Evolutionary conservation across 345 rosid genomes (phyloP).

Genomic region (Rhodamnia argentea): DNA sequence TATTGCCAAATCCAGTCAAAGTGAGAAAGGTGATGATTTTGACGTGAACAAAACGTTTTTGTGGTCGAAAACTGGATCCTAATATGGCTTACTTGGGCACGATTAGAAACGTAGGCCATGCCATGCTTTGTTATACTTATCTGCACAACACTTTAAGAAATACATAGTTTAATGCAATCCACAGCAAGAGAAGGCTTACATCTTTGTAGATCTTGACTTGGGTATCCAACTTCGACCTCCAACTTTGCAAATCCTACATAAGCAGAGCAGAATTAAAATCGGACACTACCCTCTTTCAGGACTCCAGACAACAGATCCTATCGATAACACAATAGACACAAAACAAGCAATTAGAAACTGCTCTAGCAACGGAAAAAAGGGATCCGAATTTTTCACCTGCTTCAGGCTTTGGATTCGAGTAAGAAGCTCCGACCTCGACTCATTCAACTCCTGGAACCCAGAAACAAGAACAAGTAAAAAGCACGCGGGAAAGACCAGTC

Average conservation of each 20-base stretch:
- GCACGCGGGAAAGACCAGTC: background rate
- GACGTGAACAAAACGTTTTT: background rate
- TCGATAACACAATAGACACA: background rate
- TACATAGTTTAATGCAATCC: background rate
- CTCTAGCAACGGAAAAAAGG: background rate
- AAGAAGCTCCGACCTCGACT: conserved; percentile 78
- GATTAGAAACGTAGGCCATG: background rate
- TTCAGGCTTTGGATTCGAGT: conserved; percentile 78
- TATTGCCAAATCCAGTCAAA: background rate
- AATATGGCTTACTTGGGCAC: background rate
- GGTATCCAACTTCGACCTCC: conserved; percentile 89
- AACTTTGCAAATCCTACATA: conserved; percentile 73
- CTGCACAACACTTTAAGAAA: background rate
- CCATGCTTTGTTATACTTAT: background rate
- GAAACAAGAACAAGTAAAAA: background rate
- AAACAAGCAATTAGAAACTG: background rate
- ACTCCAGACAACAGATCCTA: background rate
- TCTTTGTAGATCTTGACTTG: conserved; percentile 82
- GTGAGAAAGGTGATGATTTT: background rate
- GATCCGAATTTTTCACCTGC: conserved; percentile 33
- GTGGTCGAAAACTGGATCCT: background rate
- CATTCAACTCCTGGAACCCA: conserved; percentile 53
- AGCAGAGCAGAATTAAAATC: background rate
- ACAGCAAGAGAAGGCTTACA: conserved; percentile 24
- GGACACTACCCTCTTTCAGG: background rate